Evolutionary conservation across 352 stramenopile genomes (phyloP), one percentile per base, ranked within the genome.

Genomic region (Pythium myriotylum): DNA sequence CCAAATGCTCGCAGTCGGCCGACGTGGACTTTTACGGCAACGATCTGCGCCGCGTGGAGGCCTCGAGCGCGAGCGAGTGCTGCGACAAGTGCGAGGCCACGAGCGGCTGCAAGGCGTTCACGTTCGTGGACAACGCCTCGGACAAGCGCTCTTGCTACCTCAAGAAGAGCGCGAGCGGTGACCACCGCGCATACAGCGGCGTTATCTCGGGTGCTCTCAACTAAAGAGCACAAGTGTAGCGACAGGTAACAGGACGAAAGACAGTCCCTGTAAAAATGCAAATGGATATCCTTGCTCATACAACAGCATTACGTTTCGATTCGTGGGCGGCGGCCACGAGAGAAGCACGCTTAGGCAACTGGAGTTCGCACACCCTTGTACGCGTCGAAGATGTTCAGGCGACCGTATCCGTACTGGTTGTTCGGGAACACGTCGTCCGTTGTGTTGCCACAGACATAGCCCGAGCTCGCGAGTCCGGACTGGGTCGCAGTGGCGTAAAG

Each of bases 111-210:
- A 63, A 75, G 29, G 75, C 67, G 24, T 81, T 81, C 70, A 81
- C 75, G 13, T 84, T 79, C 56, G 47, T 75, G 37, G 74, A 79
- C 54, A 62, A 77, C 33, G 83, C 79, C 46, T 23, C 48, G 16
- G 75, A 84, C 40, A 72, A 68, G 13, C 68, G 72, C 46, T 63
- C 63, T 19, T 67, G 59, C 59, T 67, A 67, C 51, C 41, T 67
- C 5, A 67, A 67, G 49, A 56, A n/a, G 7, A 40, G 39, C 23
- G 52, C 40, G 32, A 48, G n/a, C 0, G 40, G 47, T 37, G 16
- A 61, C n/a, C 37, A 62, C 17, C 37, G 40, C 51, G 33, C 29
- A n/a, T 52, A 62, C 26, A 41, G 16, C 23, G 59, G 59, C 39
- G 59, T 45, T 14, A 22, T 67, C 19, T 61, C 51, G 26, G 54